Percentiles rank a stretch among this genome's conserved stretches.
Conservation (phyloP, 768 basidiomycete genomes). For the Botryobasidium botryosum region DNA sequence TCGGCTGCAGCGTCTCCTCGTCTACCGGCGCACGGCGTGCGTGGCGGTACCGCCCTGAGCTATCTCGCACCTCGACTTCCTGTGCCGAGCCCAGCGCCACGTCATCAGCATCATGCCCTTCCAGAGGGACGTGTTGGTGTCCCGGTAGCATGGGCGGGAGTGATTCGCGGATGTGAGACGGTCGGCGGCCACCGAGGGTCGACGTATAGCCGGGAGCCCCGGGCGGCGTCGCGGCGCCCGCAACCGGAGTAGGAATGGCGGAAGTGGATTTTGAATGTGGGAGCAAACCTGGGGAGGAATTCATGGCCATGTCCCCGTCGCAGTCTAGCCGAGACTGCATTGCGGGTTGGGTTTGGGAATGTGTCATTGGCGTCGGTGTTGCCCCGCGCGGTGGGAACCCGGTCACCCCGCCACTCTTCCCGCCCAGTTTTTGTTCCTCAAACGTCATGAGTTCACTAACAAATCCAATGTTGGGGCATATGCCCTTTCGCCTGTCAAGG, state of each 20-base stretch:
- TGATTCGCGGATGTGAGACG: conserved; percentile 7
- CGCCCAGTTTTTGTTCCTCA: conserved; percentile 76
- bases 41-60: conserved; percentile 71
- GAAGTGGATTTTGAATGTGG: no score
- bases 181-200: conserved; percentile 1
- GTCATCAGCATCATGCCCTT: conserved; percentile 1
- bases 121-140: conserved; percentile 5
- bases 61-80: conserved; percentile 82
- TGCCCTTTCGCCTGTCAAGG: conserved; percentile 79
- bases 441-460: conserved; percentile 95
- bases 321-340: not conserved
- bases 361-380: conserved; percentile 20
- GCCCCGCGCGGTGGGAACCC: conserved; percentile 14
- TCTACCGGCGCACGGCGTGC: conserved; percentile 76
- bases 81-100: conserved; percentile 35
- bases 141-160: conserved; percentile 9
- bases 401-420: conserved; percentile 42
- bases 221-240: not conserved
- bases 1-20: conserved; percentile 74
- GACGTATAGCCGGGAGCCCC: no score
- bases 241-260: not conserved
- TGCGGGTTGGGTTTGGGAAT: not conserved
- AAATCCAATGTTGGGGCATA: conserved; percentile 95
- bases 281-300: no score
- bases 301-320: no score